Conservation (phyloP, 495 filamentous ascomycete genomes). For the Pseudoneurospora amorphoporcata region DNA sequence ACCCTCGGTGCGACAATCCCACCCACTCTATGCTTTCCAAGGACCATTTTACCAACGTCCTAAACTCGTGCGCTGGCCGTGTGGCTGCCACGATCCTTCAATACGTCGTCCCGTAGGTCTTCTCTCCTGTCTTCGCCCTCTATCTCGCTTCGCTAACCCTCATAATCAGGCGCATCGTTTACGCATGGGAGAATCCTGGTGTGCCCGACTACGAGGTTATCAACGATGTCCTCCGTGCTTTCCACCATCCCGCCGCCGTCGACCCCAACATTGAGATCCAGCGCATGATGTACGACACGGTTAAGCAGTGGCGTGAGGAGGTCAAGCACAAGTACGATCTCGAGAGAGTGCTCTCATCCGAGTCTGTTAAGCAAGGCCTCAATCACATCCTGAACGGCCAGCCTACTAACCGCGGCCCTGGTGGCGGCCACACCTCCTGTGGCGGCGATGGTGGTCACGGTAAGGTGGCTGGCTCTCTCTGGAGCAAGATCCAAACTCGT, state of each 20-base stretch:
- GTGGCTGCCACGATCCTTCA: slow-evolving; percentile 69
- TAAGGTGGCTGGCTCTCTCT: slow-evolving; percentile 37
- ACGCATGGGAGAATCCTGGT: slow-evolving; percentile 79
- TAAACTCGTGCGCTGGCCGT: slow-evolving; percentile 79
- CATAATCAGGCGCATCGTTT: slow-evolving; percentile 53
- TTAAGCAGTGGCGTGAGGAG: slow-evolving; percentile 63
- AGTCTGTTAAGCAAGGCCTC: slow-evolving; percentile 67
- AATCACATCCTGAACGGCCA: slow-evolving; percentile 48
- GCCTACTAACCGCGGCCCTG: slow-evolving; percentile 20
- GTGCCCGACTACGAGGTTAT: slow-evolving; percentile 71
- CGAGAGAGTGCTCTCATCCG: slow-evolving; percentile 59
- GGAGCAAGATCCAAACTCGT: slow-evolving; percentile 34
- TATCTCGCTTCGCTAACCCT: not conserved
- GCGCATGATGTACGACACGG: slow-evolving; percentile 72
- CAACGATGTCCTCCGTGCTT: slow-evolving; percentile 62
- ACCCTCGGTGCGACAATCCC: slow-evolving; percentile 75
- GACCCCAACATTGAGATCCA: slow-evolving; percentile 67
- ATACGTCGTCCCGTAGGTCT: slow-evolving; percentile 63
- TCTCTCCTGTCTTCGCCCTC: not conserved
- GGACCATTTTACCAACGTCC: slow-evolving; percentile 89
- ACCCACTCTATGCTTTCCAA: slow-evolving; percentile 93
- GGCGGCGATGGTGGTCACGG: slow-evolving; percentile 40
- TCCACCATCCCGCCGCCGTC: slow-evolving; percentile 76
- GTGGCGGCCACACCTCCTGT: slow-evolving; percentile 22
- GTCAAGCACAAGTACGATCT: slow-evolving; percentile 45